phyloP scores from a whole-genome alignment of 495 filamentous ascomycete species.

The Hyaloscypha variabilis region DNA sequence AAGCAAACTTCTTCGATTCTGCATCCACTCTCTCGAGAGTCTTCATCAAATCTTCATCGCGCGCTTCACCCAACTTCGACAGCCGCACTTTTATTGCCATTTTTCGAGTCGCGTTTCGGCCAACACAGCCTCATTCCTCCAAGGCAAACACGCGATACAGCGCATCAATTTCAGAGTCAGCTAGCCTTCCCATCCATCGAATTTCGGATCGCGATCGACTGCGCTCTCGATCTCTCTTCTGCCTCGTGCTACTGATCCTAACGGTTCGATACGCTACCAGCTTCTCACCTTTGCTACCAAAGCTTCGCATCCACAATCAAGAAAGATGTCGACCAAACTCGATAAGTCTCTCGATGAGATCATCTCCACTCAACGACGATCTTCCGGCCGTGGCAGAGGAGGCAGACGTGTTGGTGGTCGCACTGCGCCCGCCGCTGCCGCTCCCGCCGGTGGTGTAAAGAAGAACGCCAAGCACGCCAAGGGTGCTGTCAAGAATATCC shows the following conservation, averaged over 20 bases:
- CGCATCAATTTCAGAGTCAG: conserved; percentile 28
- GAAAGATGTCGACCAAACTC: conserved; percentile 89
- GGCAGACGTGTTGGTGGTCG: conserved; percentile 55
- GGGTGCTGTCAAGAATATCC: conserved; percentile 60
- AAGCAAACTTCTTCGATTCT: conserved; percentile 22
- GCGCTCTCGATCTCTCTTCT: conserved; percentile 26
- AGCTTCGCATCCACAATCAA: conserved; percentile 34
- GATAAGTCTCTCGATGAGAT: conserved; percentile 97
- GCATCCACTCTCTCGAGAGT: conserved; percentile 13
- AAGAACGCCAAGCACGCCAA: conserved; percentile 72
- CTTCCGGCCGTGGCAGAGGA: conserved; percentile 50
- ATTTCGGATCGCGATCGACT: conserved; percentile 17
- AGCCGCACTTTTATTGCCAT: conserved; percentile 36
- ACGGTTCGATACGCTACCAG: conserved; percentile 25
- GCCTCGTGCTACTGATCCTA: conserved; percentile 28
- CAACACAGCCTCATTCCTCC: conserved; percentile 26
- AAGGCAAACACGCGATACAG: conserved; percentile 17
- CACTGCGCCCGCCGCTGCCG: conserved; percentile 50
- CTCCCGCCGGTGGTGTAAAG: conserved; percentile 84
- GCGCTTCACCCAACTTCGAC: conserved; percentile 49
- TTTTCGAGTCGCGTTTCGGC: conserved; percentile 28
- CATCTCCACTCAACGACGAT: conserved; percentile 64
- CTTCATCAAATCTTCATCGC: conserved; percentile 26
- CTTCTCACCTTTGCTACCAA: conserved; percentile 26
- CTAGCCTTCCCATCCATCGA: conserved; percentile 26